Evolutionary conservation across 2,329 filamentous ascomycete species (phyloP).

Genomic region (Trichoderma endophyticum): DNA sequence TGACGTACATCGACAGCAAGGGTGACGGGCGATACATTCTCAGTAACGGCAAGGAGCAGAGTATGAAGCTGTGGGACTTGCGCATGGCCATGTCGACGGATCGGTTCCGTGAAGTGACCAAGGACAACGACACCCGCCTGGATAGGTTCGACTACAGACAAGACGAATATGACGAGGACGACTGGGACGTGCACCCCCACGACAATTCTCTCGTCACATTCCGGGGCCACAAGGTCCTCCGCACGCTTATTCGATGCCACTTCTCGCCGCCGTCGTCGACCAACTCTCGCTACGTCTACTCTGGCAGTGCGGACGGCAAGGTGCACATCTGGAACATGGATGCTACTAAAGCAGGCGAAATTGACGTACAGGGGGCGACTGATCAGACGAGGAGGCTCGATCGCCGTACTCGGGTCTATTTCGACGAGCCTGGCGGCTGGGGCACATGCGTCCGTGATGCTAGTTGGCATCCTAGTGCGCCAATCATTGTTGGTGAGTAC

Average conservation of each 20-base stretch:
- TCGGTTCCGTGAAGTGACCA: constrained; percentile 55
- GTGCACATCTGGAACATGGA: constrained; percentile 94
- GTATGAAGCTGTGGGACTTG: constrained; percentile 95
- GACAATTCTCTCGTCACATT: constrained; percentile 95
- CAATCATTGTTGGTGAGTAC: constrained; percentile 65
- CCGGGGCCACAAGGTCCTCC: constrained; percentile 81
- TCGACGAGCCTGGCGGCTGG: constrained; percentile 59
- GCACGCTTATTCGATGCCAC: constrained; percentile 90
- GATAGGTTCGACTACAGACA: constrained; percentile 74
- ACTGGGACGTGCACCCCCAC: constrained; percentile 63
- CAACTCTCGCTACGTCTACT: constrained; percentile 89
- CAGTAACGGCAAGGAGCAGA: constrained; percentile 93
- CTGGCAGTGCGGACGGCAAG: constrained; percentile 82
- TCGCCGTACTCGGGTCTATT: constrained; percentile 52
- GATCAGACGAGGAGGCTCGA: constrained; percentile 57
- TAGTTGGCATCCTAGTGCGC: constrained; percentile 84
- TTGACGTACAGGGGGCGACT: constrained; percentile 75
- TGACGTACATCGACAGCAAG: constrained; percentile 69
- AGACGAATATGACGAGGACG: constrained; percentile 60
- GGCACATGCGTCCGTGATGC: constrained; percentile 81
- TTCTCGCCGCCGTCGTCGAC: constrained; percentile 86
- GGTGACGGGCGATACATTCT: constrained; percentile 78
- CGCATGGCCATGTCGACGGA: constrained; percentile 80
- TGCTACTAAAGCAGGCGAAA: constrained; percentile 71
- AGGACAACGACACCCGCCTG: constrained; percentile 48